phyloP scores from a whole-genome alignment of 345 rosid species.

The Fremontodendron californicum region DNA sequence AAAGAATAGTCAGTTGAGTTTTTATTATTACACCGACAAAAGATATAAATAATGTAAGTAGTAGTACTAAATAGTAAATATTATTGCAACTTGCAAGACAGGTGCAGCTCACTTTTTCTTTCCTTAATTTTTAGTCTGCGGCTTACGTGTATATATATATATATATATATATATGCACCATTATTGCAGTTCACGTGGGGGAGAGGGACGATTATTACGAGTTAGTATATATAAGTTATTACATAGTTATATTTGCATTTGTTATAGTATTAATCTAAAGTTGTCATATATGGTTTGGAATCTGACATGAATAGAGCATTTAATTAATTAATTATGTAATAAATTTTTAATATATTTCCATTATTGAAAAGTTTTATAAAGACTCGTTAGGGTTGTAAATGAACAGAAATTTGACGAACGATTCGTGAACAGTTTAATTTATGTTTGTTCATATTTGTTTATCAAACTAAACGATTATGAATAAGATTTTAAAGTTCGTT shows the following conservation, averaged over 20 bases:
- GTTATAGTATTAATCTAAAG: not conserved
- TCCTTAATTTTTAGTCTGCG: no score
- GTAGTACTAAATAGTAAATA: no score
- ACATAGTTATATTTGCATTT: not conserved
- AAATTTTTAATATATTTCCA: not conserved
- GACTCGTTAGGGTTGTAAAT: no score
- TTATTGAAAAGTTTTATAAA: not conserved
- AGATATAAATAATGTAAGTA: not conserved
- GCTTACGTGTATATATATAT: no score
- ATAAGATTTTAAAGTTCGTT: no score
- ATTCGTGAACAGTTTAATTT: no score
- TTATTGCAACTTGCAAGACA: no score
- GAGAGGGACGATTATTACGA: not conserved
- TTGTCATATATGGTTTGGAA: not conserved
- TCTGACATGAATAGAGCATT: not conserved
- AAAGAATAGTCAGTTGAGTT: not conserved
- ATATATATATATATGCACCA: not conserved
- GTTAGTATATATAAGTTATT: not conserved
- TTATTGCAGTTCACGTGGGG: constrained; percentile 42
- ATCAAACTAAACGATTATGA: no score
- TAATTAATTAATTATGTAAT: not conserved
- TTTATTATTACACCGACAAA: not conserved
- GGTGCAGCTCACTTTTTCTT: no score
- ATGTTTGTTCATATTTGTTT: no score
- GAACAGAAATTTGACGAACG: no score